These are phyloP conservation scores for Kwoniella shivajii DNA, from an alignment of 1,284 basidiomycete genomes.

Conservation along the genomic window DNA sequence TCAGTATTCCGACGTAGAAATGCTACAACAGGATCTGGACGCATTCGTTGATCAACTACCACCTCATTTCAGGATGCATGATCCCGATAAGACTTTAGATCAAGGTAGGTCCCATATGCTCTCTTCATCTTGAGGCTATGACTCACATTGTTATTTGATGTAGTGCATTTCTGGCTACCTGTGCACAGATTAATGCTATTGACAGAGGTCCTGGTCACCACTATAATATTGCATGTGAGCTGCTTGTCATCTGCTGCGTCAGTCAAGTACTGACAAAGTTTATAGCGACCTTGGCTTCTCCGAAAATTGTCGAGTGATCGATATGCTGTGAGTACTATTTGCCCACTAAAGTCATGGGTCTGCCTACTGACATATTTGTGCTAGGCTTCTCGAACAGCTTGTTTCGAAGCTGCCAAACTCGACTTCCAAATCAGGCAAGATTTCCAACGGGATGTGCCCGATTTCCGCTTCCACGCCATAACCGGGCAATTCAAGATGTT, in stretches of 20 bases:
- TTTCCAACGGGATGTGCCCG: slow-evolving; percentile 45
- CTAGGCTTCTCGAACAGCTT: slow-evolving; percentile 44
- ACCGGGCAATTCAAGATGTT: slow-evolving; percentile 52
- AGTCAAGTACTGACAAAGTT: not conserved
- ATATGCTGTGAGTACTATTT: slow-evolving; percentile 30
- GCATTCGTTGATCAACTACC: slow-evolving; percentile 75
- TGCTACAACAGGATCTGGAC: slow-evolving; percentile 81
- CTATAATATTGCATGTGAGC: slow-evolving; percentile 53
- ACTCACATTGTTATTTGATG: not conserved
- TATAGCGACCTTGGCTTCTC: slow-evolving; percentile 50
- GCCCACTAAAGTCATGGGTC: not conserved
- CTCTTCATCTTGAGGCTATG: too few relatives aligned
- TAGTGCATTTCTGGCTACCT: slow-evolving; percentile 44
- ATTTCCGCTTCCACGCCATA: slow-evolving; percentile 33
- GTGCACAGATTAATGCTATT: slow-evolving; percentile 52
- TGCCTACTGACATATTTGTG: not conserved
- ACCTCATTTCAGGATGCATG: slow-evolving; percentile 60
- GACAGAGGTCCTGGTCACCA: slow-evolving; percentile 51
- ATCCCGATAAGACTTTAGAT: slow-evolving; percentile 78
- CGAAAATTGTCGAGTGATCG: slow-evolving; percentile 46
- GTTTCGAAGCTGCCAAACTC: slow-evolving; percentile 52
- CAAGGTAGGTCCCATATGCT: slow-evolving; percentile 44
- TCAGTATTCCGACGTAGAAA: slow-evolving; percentile 81
- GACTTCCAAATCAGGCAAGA: slow-evolving; percentile 51
- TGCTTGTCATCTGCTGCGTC: not conserved